A percentile compares a stretch with the other conserved stretches of the same genome.
Conservation (phyloP, 2,329 filamentous ascomycete genomes). For the Stagonosporopsis chrysanthemi region DNA sequence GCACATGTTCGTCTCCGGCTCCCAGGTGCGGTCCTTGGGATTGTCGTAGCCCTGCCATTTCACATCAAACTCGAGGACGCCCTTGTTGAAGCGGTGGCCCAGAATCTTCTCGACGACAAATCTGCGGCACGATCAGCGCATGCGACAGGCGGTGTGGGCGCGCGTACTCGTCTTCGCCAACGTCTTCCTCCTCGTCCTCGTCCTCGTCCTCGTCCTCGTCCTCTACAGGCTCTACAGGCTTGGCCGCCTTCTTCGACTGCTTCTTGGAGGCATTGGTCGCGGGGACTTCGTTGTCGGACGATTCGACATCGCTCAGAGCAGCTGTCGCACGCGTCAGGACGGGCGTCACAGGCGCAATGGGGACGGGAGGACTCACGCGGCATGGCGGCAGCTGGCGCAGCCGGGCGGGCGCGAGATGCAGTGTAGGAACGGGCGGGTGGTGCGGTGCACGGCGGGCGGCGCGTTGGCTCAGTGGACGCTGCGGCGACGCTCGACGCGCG, state of each 20-base stretch:
- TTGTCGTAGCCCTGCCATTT: conserved; percentile 83
- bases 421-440: conserved; percentile 3
- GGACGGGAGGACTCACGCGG: conserved; percentile 42
- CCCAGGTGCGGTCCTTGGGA: conserved; percentile 77
- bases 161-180: conserved; percentile 56
- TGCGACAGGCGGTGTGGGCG: background rate
- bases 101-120: conserved; percentile 79
- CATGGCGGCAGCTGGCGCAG: conserved; percentile 36
- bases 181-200: conserved; percentile 35
- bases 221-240: conserved; percentile 20
- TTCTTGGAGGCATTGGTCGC: conserved; percentile 34
- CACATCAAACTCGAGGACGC: conserved; percentile 66
- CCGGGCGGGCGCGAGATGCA: background rate
- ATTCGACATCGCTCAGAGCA: conserved; percentile 52
- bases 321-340: conserved; percentile 42
- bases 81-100: conserved; percentile 63
- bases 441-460: conserved; percentile 6
- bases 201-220: conserved; percentile 31
- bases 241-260: conserved; percentile 6
- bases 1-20: conserved; percentile 76
- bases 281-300: conserved; percentile 42
- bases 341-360: conserved; percentile 4
- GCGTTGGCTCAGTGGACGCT: conserved; percentile 21
- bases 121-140: conserved; percentile 54
- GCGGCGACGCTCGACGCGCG: conserved; percentile 3